Conservation (phyloP, 441 rosid genomes). For the Pelargonium myrrhifolium region DNA sequence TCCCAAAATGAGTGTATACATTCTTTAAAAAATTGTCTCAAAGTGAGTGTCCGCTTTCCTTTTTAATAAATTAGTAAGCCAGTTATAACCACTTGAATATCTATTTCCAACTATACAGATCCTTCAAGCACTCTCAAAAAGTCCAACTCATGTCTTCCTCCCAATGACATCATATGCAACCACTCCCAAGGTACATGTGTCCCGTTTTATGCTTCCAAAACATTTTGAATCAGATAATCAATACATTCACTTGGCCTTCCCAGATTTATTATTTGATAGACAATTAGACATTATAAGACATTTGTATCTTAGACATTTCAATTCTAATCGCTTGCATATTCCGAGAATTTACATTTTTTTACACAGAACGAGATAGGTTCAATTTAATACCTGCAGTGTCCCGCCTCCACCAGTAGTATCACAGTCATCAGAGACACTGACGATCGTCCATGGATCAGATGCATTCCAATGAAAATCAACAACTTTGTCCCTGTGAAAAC, state of each 20-base stretch:
- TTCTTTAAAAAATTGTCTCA: too few relatives aligned
- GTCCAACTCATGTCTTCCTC: too few relatives aligned
- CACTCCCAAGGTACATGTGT: too few relatives aligned
- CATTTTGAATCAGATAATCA: background rate
- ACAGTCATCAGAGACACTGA: constrained; percentile 96
- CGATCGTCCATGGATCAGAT: constrained; percentile 91
- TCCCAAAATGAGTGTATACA: too few relatives aligned
- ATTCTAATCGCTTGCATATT: background rate
- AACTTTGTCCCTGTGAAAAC: constrained; percentile 69
- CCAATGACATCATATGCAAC: too few relatives aligned
- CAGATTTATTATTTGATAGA: background rate
- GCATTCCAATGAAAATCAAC: constrained; percentile 95
- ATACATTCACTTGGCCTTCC: background rate
- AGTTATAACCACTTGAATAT: too few relatives aligned
- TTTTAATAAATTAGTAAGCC: too few relatives aligned
- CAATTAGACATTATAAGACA: background rate
- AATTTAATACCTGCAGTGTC: constrained; percentile 65
- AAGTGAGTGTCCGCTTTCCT: too few relatives aligned
- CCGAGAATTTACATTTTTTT: background rate
- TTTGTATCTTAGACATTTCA: background rate
- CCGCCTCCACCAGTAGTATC: constrained; percentile 96
- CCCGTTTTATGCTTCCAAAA: background rate
- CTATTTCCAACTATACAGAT: too few relatives aligned
- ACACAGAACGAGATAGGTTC: background rate
- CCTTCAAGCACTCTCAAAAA: too few relatives aligned